Evolutionary conservation across 345 rosid genomes (phyloP), one percentile per base, ranked within the genome.

Genomic region (Anastatica hierochuntica): DNA sequence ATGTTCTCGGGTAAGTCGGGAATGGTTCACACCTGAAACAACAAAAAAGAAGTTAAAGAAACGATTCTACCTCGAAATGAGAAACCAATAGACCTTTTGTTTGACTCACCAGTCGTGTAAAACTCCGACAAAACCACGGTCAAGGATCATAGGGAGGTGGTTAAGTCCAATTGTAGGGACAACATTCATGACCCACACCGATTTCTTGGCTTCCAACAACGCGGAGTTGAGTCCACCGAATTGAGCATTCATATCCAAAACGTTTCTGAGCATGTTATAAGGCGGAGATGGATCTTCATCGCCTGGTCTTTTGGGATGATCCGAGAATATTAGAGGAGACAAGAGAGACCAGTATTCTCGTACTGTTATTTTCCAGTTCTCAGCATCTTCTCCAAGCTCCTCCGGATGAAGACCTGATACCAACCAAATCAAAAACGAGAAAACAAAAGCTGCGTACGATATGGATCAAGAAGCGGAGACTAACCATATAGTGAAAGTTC

Each of bases 281-380:
- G 99, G 99, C 15, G 99, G 97, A 1, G 84, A 76, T 31, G 99
- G 99, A 73, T 94, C 97, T 74, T 94, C 99, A 24, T 88, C 95
- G 10, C 99, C 99, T 4, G 99, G 99, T 74, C 99, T 85, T 68
- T 94, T 94, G 10, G 99, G 97, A 72, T 94, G 99, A 79, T 94
- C 99, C 0, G 99, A 94, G 85, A 94, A 94, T 75, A 94, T 85
- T 49, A 94, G 43, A 3, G 99, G 97, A 4, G 99, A 94, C 49
- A 94, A 73, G 64, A 94, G 92, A 8, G 99, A 88, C 99, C 99
- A 94, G 70, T 79, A 88, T 66, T 94, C 80, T 41, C 62, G 55
- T 36, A 83, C 75, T 39, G 83, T 76, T 43, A 52, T 12, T 58
- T 52, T 88, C 88, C 88, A 83, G 56, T 53, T 77, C 43, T 60